phyloP scores from a whole-genome alignment of 306 rosid genomes.

The Glycine tomentella region DNA sequence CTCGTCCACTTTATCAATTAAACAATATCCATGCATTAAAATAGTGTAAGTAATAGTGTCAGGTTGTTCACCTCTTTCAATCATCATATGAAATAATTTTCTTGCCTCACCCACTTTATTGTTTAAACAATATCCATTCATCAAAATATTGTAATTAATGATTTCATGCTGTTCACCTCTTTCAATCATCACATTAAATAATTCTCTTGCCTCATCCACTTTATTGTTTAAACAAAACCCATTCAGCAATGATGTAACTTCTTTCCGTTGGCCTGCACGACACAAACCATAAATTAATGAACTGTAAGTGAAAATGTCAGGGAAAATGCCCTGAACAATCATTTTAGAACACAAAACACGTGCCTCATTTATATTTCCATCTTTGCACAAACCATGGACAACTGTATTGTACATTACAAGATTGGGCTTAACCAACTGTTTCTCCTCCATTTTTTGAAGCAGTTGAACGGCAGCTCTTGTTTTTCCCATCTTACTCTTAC shows the following conservation, averaged over 20 bases:
- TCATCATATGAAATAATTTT: neutral
- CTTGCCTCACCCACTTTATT: neutral
- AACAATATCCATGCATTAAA: constrained; percentile 36
- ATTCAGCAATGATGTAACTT: constrained; percentile 20
- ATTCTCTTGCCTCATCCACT: neutral
- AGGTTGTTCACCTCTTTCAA: constrained; percentile 22
- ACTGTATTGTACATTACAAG: constrained; percentile 32
- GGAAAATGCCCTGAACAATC: constrained; percentile 28
- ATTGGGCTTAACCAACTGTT: constrained; percentile 18
- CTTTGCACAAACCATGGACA: constrained; percentile 24
- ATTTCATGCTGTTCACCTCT: constrained; percentile 13
- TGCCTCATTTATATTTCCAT: constrained; percentile 31
- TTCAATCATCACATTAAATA: constrained; percentile 29
- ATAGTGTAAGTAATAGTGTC: constrained; percentile 27
- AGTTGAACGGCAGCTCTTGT: constrained; percentile 18
- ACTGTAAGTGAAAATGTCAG: constrained; percentile 34
- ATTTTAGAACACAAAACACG: constrained; percentile 36
- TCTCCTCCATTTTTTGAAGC: constrained; percentile 8
- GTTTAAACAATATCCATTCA: constrained; percentile 21
- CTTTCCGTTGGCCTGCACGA: neutral
- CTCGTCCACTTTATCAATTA: constrained; percentile 4
- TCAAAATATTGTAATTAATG: constrained; percentile 5
- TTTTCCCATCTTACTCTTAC: constrained; percentile 9
- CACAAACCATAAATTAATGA: constrained; percentile 31
- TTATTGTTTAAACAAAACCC: neutral